A percentile compares a stretch with the other conserved stretches of the same genome.
Conservation (phyloP, 495 filamentous ascomycete genomes). For the Daldinia grandis region DNA sequence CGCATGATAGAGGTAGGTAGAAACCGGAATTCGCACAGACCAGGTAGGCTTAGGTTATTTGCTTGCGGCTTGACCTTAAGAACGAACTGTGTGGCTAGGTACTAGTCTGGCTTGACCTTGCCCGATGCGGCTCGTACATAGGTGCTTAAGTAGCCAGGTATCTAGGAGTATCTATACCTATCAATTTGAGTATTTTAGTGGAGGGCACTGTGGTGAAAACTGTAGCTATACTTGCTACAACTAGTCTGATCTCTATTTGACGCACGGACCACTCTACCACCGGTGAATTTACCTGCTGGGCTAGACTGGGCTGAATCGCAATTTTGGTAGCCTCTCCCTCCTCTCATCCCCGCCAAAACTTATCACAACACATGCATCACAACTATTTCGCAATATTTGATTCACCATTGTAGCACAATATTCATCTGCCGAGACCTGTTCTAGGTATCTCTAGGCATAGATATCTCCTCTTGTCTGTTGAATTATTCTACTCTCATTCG, state of each 20-base stretch:
- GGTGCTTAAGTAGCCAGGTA: no score
- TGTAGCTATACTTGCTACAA: not conserved
- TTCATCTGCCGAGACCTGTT: constrained; percentile 19
- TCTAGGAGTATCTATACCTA: no score
- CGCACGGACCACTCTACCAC: not conserved
- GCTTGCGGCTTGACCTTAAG: not conserved
- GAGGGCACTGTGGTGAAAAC: no score
- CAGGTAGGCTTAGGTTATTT: not conserved
- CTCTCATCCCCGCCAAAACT: constrained; percentile 32
- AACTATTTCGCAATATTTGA: constrained; percentile 29
- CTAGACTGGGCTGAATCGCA: constrained; percentile 40
- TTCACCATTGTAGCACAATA: constrained; percentile 29
- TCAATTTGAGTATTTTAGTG: no score
- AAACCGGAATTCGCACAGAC: not conserved
- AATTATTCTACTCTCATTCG: not conserved
- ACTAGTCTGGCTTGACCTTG: not conserved
- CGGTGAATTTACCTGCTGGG: constrained; percentile 19
- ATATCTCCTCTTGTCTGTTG: not conserved
- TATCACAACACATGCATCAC: constrained; percentile 32
- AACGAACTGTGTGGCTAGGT: not conserved
- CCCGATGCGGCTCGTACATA: not conserved
- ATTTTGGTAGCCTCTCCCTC: constrained; percentile 36
- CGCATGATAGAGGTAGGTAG: not conserved
- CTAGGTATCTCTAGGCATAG: not conserved
- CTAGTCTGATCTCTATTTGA: not conserved